These are phyloP conservation scores for Asterionellopsis glacialis DNA, from an alignment of 108 stramenopile species.

Conservation along the genomic window DNA sequence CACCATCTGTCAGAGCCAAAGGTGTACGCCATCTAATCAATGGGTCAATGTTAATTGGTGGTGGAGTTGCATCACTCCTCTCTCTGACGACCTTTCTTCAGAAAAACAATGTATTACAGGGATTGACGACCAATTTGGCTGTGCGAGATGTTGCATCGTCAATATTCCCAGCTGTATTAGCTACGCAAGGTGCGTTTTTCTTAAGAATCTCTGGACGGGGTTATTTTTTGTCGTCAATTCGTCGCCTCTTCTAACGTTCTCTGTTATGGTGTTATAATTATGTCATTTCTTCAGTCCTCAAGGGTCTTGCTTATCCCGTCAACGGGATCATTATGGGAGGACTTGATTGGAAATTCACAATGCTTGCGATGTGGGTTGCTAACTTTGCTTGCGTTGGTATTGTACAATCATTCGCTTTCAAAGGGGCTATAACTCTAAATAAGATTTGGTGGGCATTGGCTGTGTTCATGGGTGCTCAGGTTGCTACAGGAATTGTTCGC, in stretches of 20 bases:
- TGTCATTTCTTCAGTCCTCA: constrained; percentile 16
- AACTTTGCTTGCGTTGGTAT: constrained; percentile 74
- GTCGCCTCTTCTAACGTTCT: not conserved
- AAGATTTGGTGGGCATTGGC: constrained; percentile 89
- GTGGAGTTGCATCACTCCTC: constrained; percentile 49
- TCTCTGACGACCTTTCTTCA: constrained; percentile 75
- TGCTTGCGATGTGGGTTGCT: constrained; percentile 88
- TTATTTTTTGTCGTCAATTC: constrained; percentile 3
- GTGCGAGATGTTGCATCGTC: constrained; percentile 61
- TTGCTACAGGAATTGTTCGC: constrained; percentile 59
- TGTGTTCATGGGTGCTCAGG: constrained; percentile 83
- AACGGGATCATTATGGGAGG: constrained; percentile 94
- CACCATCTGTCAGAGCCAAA: constrained; percentile 22
- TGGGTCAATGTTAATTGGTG: constrained; percentile 67
- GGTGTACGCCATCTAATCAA: constrained; percentile 75
- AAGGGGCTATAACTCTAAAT: constrained; percentile 29
- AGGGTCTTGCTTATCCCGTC: constrained; percentile 90
- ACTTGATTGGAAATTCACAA: constrained; percentile 87
- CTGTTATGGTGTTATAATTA: not conserved
- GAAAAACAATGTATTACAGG: constrained; percentile 55
- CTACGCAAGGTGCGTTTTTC: constrained; percentile 46
- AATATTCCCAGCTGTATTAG: constrained; percentile 81
- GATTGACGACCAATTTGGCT: constrained; percentile 73
- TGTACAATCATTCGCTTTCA: constrained; percentile 41
- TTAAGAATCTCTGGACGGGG: constrained; percentile 32